Conservation (phyloP, 441 rosid genomes). For the Croton setiger region DNA sequence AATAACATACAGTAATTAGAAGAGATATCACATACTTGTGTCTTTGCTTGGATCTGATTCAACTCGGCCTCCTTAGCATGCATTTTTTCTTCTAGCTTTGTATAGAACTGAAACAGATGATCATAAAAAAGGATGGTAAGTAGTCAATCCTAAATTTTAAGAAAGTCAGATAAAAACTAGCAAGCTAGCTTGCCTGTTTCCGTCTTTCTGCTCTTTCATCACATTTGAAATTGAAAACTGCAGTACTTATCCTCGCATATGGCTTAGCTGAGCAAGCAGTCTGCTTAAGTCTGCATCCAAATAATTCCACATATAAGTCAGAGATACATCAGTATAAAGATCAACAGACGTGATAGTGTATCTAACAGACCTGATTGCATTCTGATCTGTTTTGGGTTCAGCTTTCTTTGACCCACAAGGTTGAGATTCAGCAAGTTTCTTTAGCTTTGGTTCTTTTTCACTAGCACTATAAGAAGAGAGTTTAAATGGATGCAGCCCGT, state of each 20-base stretch:
- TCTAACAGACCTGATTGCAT: conserved; percentile 38
- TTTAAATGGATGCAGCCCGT: conserved; percentile 7
- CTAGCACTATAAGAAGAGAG: conserved; percentile 33
- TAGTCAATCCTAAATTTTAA: neutral
- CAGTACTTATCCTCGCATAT: conserved; percentile 32
- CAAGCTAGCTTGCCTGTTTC: conserved; percentile 57
- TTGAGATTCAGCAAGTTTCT: conserved; percentile 41
- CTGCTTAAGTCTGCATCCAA: conserved; percentile 42
- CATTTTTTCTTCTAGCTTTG: conserved; percentile 72
- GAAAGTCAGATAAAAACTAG: conserved; percentile 6
- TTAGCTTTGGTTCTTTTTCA: conserved; percentile 36
- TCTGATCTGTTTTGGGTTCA: conserved; percentile 34
- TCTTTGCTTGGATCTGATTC: conserved; percentile 58
- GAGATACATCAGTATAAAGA: neutral
- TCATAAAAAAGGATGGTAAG: conserved; percentile 3
- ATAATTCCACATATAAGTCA: conserved; percentile 16
- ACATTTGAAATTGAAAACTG: conserved; percentile 52
- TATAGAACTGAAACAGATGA: conserved; percentile 42
- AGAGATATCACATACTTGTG: conserved; percentile 42
- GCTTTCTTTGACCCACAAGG: conserved; percentile 32
- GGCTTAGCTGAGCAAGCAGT: conserved; percentile 35
- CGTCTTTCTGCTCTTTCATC: conserved; percentile 68
- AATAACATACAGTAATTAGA: neutral
- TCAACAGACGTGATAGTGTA: conserved; percentile 11
- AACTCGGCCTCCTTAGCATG: conserved; percentile 67